These are phyloP conservation scores for Scheffersomyces coipomensis DNA, from an alignment of 805 yeast genomes.

Conservation along the genomic window DNA sequence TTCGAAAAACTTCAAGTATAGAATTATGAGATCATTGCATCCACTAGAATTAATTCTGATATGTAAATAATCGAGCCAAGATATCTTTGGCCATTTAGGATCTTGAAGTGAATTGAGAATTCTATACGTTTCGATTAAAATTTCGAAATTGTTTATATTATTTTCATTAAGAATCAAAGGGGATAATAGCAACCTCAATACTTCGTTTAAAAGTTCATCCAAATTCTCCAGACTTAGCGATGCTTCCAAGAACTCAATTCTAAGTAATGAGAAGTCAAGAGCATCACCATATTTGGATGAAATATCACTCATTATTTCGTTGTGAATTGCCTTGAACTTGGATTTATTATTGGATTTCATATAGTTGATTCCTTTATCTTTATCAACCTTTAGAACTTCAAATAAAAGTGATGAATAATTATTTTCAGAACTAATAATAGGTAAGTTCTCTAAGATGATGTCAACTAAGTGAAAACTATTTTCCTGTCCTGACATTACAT, in stretches of 20 bases:
- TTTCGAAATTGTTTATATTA: conserved; percentile 19
- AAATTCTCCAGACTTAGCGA: conserved; percentile 12
- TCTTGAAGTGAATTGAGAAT: conserved; percentile 27
- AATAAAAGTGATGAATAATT: conserved; percentile 1
- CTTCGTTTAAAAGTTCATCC: conserved; percentile 26
- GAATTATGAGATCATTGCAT: conserved; percentile 21
- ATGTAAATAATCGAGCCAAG: conserved; percentile 37
- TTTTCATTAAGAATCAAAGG: conserved; percentile 12
- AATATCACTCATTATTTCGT: conserved; percentile 28
- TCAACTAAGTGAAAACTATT: no score
- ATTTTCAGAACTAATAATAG: background rate
- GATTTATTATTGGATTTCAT: conserved; percentile 26
- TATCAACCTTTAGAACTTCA: conserved; percentile 27
- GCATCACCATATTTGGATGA: conserved; percentile 17
- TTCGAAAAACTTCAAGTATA: conserved; percentile 35
- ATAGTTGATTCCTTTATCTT: conserved; percentile 27
- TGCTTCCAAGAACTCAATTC: conserved; percentile 35
- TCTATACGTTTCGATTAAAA: conserved; percentile 24
- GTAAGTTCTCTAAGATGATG: background rate
- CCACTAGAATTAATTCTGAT: conserved; percentile 24
- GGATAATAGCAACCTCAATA: conserved; percentile 16
- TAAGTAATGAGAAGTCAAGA: conserved; percentile 24
- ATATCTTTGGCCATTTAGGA: conserved; percentile 33
- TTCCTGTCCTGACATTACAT: no score
- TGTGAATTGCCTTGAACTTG: conserved; percentile 24